Conservation (phyloP, 768 basidiomycete genomes). For the Termitomyces sp. region DNA sequence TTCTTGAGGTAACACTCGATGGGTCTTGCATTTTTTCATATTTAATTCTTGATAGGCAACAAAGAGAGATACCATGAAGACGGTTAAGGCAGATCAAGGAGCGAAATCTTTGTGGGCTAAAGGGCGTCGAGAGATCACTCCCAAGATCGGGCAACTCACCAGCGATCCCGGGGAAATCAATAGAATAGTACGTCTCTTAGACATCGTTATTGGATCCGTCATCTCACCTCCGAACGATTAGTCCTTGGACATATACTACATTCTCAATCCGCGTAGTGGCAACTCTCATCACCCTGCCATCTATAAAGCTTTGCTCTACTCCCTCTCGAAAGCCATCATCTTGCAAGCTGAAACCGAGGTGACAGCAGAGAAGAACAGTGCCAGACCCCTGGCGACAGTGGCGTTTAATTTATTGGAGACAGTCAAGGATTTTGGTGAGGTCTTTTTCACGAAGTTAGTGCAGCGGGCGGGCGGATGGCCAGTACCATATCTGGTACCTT, state of each 20-base stretch:
- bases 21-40: not conserved
- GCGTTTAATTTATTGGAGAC: slow-evolving; percentile 62
- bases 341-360: slow-evolving; percentile 94
- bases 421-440: slow-evolving; percentile 55
- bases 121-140: slow-evolving; percentile 73
- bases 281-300: slow-evolving; percentile 32
- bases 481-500: slow-evolving; percentile 59
- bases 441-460: slow-evolving; percentile 81
- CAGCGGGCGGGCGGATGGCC: slow-evolving; percentile 90
- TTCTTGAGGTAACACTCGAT: slow-evolving; percentile 42
- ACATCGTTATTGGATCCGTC: slow-evolving; percentile 1
- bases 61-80: slow-evolving; percentile 59
- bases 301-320: slow-evolving; percentile 76
- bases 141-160: slow-evolving; percentile 85
- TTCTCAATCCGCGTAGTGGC: slow-evolving; percentile 24
- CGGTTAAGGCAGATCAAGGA: slow-evolving; percentile 53
- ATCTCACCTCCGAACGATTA: slow-evolving; percentile 8
- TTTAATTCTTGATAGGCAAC: slow-evolving; percentile 36
- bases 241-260: slow-evolving; percentile 34
- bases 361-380: slow-evolving; percentile 79
- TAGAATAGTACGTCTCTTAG: slow-evolving; percentile 51
- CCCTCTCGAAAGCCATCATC: slow-evolving; percentile 84
- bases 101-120: slow-evolving; percentile 60
- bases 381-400: slow-evolving; percentile 76
- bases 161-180: slow-evolving; percentile 57